These are phyloP conservation scores for Picochlorum costavermella DNA, from an alignment of 139 green algal species.

Conservation along the genomic window DNA sequence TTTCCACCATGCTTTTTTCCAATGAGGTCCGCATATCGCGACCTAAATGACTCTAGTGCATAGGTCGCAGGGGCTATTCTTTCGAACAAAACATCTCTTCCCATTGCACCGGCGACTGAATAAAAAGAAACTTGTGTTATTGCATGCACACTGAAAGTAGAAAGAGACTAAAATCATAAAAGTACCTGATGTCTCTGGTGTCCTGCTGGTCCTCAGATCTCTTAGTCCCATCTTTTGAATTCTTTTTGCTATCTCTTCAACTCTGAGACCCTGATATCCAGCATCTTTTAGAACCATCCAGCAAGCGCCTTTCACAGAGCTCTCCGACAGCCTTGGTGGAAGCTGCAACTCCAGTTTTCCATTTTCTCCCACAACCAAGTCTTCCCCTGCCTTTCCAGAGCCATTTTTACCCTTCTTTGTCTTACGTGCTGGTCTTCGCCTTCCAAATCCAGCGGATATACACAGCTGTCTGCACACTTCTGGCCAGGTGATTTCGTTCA, in stretches of 20 bases:
- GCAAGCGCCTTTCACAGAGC: constrained; percentile 74
- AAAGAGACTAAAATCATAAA: neutral
- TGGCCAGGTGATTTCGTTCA: constrained; percentile 81
- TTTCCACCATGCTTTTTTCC: neutral
- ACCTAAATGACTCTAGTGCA: constrained; percentile 45
- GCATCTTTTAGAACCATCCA: constrained; percentile 70
- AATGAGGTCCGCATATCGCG: neutral
- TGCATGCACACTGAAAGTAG: neutral
- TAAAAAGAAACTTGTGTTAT: neutral
- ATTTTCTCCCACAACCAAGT: neutral
- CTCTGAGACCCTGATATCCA: constrained; percentile 55
- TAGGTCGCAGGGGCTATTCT: constrained; percentile 65
- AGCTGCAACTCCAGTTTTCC: constrained; percentile 49
- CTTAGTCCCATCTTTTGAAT: constrained; percentile 70
- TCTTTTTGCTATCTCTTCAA: constrained; percentile 58
- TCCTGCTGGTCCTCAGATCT: constrained; percentile 57
- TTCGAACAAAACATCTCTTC: constrained; percentile 72
- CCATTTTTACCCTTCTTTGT: neutral
- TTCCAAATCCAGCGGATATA: constrained; percentile 35
- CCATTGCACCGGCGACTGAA: constrained; percentile 59
- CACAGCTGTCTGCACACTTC: constrained; percentile 75
- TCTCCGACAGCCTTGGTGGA: constrained; percentile 47
- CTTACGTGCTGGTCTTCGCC: constrained; percentile 6
- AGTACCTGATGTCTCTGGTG: constrained; percentile 26
- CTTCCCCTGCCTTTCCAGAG: constrained; percentile 19